Conservation (phyloP, 805 yeast species). For the Kluyveromyces nonfermentans region DNA sequence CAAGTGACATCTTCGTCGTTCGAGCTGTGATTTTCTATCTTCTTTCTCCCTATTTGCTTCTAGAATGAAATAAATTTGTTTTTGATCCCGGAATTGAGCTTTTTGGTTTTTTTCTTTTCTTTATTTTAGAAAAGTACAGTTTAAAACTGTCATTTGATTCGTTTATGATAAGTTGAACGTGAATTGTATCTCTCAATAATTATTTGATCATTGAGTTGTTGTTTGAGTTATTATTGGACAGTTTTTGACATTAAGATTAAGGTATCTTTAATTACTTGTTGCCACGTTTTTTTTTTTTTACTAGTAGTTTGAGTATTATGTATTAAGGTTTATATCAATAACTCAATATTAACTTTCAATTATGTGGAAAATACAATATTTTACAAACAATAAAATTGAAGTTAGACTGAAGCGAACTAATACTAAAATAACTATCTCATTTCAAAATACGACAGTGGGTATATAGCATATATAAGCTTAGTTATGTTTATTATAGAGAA, state of each 20-base stretch:
- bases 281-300: too few relatives aligned
- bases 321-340: not conserved
- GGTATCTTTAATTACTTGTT: too few relatives aligned
- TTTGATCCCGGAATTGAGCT: not conserved
- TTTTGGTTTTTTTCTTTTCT: not conserved
- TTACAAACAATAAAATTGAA: too few relatives aligned
- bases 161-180: too few relatives aligned
- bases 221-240: too few relatives aligned
- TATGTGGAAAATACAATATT: too few relatives aligned
- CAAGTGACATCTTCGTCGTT: conserved; percentile 1
- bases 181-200: too few relatives aligned
- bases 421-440: not conserved
- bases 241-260: too few relatives aligned
- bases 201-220: too few relatives aligned
- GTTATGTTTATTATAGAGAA: not conserved
- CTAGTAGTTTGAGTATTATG: not conserved
- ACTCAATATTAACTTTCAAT: too few relatives aligned
- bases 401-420: not conserved
- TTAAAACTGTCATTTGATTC: not conserved
- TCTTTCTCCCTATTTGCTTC: too few relatives aligned
- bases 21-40: not conserved
- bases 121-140: not conserved
- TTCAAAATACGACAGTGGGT: not conserved
- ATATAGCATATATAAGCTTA: not conserved
- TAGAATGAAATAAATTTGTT: not conserved